Conservation (phyloP, 768 basidiomycete genomes). For the Mrakia blollopis region DNA sequence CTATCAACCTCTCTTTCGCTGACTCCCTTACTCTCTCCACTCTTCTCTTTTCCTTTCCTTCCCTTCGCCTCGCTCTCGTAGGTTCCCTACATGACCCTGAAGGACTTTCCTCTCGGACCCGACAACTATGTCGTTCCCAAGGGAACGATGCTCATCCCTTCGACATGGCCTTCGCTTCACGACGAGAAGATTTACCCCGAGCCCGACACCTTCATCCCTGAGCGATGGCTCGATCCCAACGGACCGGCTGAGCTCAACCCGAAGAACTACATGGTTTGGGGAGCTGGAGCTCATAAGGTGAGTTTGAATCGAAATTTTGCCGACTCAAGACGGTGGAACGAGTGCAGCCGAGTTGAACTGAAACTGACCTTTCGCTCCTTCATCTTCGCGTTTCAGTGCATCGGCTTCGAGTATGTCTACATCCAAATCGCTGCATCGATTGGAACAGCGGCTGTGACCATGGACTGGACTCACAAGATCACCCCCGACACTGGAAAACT, state of each 20-base stretch:
- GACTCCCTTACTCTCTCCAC: background rate
- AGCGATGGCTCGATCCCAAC: conserved; percentile 69
- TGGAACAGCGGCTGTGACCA: conserved; percentile 67
- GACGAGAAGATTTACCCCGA: conserved; percentile 82
- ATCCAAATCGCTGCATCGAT: conserved; percentile 87
- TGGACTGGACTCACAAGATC: conserved; percentile 81
- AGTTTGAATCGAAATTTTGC: conserved; percentile 12
- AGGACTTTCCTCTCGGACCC: conserved; percentile 84
- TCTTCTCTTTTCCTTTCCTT: background rate
- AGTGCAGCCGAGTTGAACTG: background rate
- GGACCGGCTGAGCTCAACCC: conserved; percentile 67
- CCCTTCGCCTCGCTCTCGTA: conserved; percentile 37
- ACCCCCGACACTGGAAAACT: conserved; percentile 75
- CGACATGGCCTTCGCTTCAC: conserved; percentile 86
- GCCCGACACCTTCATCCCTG: conserved; percentile 75
- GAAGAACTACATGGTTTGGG: conserved; percentile 93
- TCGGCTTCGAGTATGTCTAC: conserved; percentile 58
- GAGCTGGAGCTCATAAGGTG: conserved; percentile 73
- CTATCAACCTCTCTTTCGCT: background rate
- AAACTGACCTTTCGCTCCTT: background rate
- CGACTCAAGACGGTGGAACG: background rate
- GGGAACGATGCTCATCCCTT: conserved; percentile 89
- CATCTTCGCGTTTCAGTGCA: conserved; percentile 34
- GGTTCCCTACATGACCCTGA: conserved; percentile 90
- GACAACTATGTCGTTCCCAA: conserved; percentile 80